Base-by-base conservation (phyloP, 2,329 filamentous ascomycete genomes). In the Penicillium sp. region DNA sequence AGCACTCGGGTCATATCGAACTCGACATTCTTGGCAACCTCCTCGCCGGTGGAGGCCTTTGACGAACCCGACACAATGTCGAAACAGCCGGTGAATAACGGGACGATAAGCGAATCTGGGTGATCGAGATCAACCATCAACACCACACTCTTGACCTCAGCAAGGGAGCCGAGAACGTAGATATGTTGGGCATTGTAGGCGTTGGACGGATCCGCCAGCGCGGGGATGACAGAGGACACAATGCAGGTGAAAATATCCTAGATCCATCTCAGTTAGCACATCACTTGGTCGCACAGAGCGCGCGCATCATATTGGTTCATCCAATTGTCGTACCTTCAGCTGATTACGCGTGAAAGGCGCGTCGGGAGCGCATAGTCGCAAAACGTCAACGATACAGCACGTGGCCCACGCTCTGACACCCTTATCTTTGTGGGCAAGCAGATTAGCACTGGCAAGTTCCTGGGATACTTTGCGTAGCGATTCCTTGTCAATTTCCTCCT, bases 171-270 rank as follows among this genome's bases (percentile, higher is more conserved):
- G 56, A 99, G 81, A 58, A 97, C 89, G 68, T 95, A 94, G 74
- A 94, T 87, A 76, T 99, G 91, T 73, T 97, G 92, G 58, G 86
- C 87, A 74, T 96, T 93, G 79, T 97, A 97, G 9, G 92, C 87
- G 70, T 96, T 88, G 38, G 87, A 87, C 11, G 92, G 90, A 66
- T 96, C 88, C 66, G 90, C 88, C 24, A 97, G 84, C 43, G 91
- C 86, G 44, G 92, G 92, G 43, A 97, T 82, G 61, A 96, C 88
- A 45, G 87, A 87, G 54, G 85, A 87, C 64, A 97, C 85, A 70
- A 97, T 91, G 57, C 96, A 84, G 27, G 87, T 88, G 77, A 97
- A 99, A 70, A 97, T 93, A 75, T 96, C 92, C 91, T 96, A 61
- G 16, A 60, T 31, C 3, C 3, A 9, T 29, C 24, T 27, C 13